Conservation (phyloP, 2,329 filamentous ascomycete genomes). For the Colletotrichum sp. region DNA sequence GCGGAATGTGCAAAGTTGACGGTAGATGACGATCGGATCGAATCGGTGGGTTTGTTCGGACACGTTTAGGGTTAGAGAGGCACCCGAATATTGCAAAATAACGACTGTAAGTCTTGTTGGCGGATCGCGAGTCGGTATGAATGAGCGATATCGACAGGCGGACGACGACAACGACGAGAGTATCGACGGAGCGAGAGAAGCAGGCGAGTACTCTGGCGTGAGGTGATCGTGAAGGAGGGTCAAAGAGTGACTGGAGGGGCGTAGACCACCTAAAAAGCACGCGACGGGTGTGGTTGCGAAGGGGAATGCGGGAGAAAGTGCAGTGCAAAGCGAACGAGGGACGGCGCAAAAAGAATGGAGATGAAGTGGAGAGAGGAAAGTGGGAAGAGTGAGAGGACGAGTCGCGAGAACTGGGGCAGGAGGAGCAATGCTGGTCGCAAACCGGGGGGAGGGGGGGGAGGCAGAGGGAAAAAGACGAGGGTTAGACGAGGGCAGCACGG, state of each 20-base stretch:
- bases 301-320: slow-evolving; percentile 5
- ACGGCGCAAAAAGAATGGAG: slow-evolving; percentile 19
- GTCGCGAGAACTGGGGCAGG: neutral
- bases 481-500: neutral
- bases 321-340: slow-evolving; percentile 8
- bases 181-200: neutral
- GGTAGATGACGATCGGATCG: neutral
- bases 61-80: neutral
- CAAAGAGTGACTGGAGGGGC: slow-evolving; percentile 18
- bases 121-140: neutral
- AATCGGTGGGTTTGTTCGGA: neutral
- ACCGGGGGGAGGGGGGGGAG: neutral
- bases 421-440: neutral
- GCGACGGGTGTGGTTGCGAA: neutral
- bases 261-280: slow-evolving; percentile 14
- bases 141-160: slow-evolving; percentile 10
- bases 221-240: neutral
- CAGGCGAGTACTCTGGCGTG: slow-evolving; percentile 3
- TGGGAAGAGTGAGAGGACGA: slow-evolving; percentile 6
- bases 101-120: neutral
- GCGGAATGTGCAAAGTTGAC: neutral
- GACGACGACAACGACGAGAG: slow-evolving; percentile 1
- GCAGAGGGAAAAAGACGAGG: neutral
- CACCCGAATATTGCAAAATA: neutral
- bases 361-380: slow-evolving; percentile 15